Evolutionary conservation across 257 asterid species (phyloP), one percentile per base, ranked within the genome.

Genomic region (Anisodus acutangulus): DNA sequence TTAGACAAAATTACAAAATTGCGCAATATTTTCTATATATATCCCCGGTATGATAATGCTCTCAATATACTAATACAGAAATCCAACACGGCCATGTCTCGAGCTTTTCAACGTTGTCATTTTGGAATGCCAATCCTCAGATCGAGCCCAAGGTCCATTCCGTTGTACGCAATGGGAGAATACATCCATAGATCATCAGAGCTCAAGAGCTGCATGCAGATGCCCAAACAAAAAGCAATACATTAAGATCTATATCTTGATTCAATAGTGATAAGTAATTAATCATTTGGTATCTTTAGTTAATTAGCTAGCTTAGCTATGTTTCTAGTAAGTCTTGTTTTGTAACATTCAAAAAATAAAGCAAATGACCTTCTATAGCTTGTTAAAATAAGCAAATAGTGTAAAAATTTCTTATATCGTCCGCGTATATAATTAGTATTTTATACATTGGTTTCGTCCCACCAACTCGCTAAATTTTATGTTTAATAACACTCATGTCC

Each of bases 171-270:
- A 69, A 94, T 90, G 10, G 99, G 99, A 60, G 99, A 95, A 90
- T 92, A 95, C 99, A 95, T 94, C 99, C 99, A 94, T 86, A 67
- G 64, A 31, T 95, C 97, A 87, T 95, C 97, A 9, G 99, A 93
- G 88, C 99, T 93, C 84, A 95, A 88, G 68, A 95, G 85, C 99
- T 95, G 97, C 88, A 83, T 95, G 95, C 86, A 83, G 81, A 37
- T 69, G 39, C 9, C n/a, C 53, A 31, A 31, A 51, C 47, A 76
- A 51, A 76, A 49, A 3, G 19, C 63, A 51, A 13, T 6, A 51
- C 22, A 76, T 76, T 76, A 51, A 76, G 22, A 74, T 49, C 60
- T 17, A 74, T 49, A 41, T 10, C 59, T 74, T 74, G 26, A 22
- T 49, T 22, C 22, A 51, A 15, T 15, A 13, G 12, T 39, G 51